Evolutionary conservation across 805 yeast genomes (phyloP), one percentile per base, ranked within the genome.

Genomic region (Myxozyma melibiosi): DNA sequence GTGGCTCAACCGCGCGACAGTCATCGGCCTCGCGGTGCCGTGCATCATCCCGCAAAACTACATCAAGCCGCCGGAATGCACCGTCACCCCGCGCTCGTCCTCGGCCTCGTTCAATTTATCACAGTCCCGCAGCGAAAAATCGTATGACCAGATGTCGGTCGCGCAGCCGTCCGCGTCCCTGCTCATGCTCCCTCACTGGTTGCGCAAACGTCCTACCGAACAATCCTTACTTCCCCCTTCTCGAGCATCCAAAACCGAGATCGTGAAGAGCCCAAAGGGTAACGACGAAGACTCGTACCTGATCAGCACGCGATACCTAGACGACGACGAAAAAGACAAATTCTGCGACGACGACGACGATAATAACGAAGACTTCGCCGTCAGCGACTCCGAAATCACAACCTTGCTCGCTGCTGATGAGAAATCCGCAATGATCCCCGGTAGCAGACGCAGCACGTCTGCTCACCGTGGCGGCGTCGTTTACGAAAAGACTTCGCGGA

Each of bases 1-100:
- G 4, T 60, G 64, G 64, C 58, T 60, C 14, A 60, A 60, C 34
- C 48, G 64, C 11, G 62, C 64, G 20, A 51, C 64, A 1, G 28
- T 14, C 18, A 41, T 60, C 14, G 64, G 64, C 35, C 18, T 41
- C 9, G 64, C 56, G 18, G 18, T 60, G 25, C 64, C 64, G 9
- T 60, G 62, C 42, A 31, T 57, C 11, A 44, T 58, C 20, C 60
- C 61, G 6, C 63, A 58, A 27, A 39, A 55, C 16, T 51, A 45
- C 24, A 55, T 58, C 47, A 37, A 38, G 20, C 61, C 63, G 13
- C 63, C 63, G 2, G 48, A 57, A 27, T 57, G 58, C 27, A 50
- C 52, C 9, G 38, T 55, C 8, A 35, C 33, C 9, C 13, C 31
- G 14, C 35, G 34, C 20, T 4, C 49, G 8, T 25, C 49, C 5